These are phyloP conservation scores for Xylaria cubensis DNA, from an alignment of 495 filamentous ascomycete species.

Conservation along the genomic window DNA sequence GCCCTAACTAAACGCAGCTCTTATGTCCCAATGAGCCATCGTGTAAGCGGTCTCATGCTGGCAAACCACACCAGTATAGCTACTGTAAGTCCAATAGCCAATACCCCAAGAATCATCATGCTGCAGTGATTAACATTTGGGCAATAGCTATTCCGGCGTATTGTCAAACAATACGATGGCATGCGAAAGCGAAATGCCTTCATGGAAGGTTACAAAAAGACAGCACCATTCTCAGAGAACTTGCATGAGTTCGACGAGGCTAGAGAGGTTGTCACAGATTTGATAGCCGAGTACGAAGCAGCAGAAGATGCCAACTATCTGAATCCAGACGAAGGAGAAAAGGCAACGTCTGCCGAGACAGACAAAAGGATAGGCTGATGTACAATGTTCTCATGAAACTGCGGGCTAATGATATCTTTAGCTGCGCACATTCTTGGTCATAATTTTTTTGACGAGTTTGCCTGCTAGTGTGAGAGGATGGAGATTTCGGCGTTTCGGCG, in stretches of 20 bases:
- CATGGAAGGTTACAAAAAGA: conserved; percentile 93
- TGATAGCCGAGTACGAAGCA: conserved; percentile 94
- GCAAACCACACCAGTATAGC: conserved; percentile 98
- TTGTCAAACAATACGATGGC: conserved; percentile 85
- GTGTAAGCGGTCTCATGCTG: conserved; percentile 95
- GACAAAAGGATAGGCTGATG: conserved; percentile 50
- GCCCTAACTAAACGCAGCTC: conserved; percentile 95
- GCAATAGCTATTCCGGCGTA: conserved; percentile 81
- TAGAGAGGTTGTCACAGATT: conserved; percentile 81
- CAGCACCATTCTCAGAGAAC: conserved; percentile 86
- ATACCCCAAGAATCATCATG: background rate
- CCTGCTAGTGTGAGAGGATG: background rate
- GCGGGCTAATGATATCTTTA: conserved; percentile 17
- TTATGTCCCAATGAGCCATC: conserved; percentile 87
- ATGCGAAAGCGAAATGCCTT: conserved; percentile 97
- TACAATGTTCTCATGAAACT: background rate
- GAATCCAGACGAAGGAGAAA: conserved; percentile 65
- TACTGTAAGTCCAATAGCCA: conserved; percentile 60
- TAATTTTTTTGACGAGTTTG: background rate
- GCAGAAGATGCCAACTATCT: conserved; percentile 90
- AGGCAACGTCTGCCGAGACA: conserved; percentile 50
- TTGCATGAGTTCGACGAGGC: conserved; percentile 97
- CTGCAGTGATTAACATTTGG: conserved; percentile 7
- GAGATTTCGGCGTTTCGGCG: conserved; percentile 27
- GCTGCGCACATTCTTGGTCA: background rate